A percentile compares a stretch with the other conserved stretches of the same genome.
Conservation (phyloP, 371 early-diverging fungal species). For the Rhizoclosmatium hyalinum region DNA sequence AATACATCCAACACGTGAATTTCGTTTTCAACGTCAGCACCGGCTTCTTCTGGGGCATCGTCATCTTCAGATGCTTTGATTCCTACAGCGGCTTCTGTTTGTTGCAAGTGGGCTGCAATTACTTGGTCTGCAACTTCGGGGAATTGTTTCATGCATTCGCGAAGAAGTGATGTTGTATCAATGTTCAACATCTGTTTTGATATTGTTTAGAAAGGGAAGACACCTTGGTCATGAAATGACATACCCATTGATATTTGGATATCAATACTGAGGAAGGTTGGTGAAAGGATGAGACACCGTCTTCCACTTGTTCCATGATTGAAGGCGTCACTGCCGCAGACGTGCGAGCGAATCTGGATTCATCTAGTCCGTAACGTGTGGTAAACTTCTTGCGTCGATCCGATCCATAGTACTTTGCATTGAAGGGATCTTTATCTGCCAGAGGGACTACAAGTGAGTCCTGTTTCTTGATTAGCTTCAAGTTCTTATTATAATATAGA, state of each 20-base stretch:
- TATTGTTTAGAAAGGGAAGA: not conserved
- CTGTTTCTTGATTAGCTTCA: slow-evolving; percentile 5
- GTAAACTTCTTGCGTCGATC: slow-evolving; percentile 48
- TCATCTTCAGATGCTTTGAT: slow-evolving; percentile 8
- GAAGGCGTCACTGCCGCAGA: slow-evolving; percentile 39
- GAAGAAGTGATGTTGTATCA: slow-evolving; percentile 47
- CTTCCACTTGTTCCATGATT: slow-evolving; percentile 42
- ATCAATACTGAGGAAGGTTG: slow-evolving; percentile 27
- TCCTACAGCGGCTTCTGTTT: slow-evolving; percentile 31
- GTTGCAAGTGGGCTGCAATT: slow-evolving; percentile 34
- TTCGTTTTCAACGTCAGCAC: slow-evolving; percentile 48
- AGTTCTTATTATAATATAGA: not conserved
- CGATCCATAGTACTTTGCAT: slow-evolving; percentile 50
- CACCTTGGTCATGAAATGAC: not conserved
- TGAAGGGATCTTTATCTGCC: slow-evolving; percentile 48
- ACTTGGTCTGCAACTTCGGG: slow-evolving; percentile 45
- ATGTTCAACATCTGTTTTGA: slow-evolving; percentile 40
- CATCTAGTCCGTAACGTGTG: slow-evolving; percentile 46
- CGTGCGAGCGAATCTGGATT: slow-evolving; percentile 36
- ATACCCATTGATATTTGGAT: slow-evolving; percentile 46
- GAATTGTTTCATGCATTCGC: slow-evolving; percentile 51
- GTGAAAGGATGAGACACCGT: slow-evolving; percentile 15
- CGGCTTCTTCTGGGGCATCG: slow-evolving; percentile 23
- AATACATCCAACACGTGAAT: slow-evolving; percentile 49
- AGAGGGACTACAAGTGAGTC: slow-evolving; percentile 32